Percentiles rank a stretch among this genome's conserved stretches.
Conservation (phyloP, 2,329 filamentous ascomycete genomes). For the Daldinia sp. region DNA sequence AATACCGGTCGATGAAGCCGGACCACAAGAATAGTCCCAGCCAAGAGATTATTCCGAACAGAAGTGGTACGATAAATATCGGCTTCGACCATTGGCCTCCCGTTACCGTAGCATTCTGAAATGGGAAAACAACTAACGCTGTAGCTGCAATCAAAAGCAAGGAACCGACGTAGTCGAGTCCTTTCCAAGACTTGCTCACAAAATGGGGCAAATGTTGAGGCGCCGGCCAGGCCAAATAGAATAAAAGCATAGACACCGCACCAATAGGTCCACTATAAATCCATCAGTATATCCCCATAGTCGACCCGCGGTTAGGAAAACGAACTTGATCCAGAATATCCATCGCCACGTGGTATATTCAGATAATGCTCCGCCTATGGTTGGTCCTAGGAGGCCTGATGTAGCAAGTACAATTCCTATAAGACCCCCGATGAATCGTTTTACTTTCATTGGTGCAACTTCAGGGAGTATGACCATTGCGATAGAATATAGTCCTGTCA, state of each 20-base stretch:
- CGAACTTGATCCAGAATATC: conserved; percentile 68
- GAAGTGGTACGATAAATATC: conserved; percentile 54
- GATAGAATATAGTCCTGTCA: conserved; percentile 60
- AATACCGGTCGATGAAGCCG: conserved; percentile 43
- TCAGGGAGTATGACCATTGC: conserved; percentile 65
- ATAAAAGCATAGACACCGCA: conserved; percentile 54
- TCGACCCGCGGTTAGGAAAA: conserved; percentile 9
- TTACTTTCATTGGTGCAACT: conserved; percentile 52
- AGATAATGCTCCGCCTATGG: conserved; percentile 61
- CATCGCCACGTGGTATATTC: conserved; percentile 60
- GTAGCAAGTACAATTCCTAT: conserved; percentile 59
- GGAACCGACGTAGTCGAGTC: conserved; percentile 63
- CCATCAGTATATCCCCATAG: conserved; percentile 32
- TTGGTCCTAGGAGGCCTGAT: conserved; percentile 60
- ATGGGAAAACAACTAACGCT: conserved; percentile 64
- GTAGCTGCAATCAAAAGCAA: conserved; percentile 62
- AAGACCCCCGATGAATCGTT: conserved; percentile 55
- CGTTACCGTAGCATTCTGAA: conserved; percentile 58
- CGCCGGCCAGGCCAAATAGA: conserved; percentile 61
- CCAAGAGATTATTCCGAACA: conserved; percentile 50
- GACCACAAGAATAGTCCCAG: conserved; percentile 53
- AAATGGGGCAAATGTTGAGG: conserved; percentile 50
- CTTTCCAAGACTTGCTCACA: conserved; percentile 54
- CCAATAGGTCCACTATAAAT: conserved; percentile 60
- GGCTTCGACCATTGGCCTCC: conserved; percentile 52